These are phyloP conservation scores for Capniomyces stellatus DNA, from an alignment of 371 early-diverging fungal species.

Conservation along the genomic window DNA sequence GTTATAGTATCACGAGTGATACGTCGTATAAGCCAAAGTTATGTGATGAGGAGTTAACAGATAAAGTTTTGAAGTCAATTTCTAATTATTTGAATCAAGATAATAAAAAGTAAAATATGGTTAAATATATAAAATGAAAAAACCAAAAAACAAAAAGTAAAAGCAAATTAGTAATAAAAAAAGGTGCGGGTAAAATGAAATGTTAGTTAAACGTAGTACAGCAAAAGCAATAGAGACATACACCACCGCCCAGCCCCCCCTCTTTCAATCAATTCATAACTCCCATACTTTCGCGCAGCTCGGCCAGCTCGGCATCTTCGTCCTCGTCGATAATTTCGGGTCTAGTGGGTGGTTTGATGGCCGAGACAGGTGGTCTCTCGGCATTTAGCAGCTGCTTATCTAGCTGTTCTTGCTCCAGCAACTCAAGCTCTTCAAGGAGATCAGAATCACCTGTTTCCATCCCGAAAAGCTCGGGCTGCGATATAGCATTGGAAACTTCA, in stretches of 20 bases:
- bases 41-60: too few relatives aligned
- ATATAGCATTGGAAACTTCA: slow-evolving; percentile 85
- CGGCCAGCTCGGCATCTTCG: slow-evolving; percentile 1
- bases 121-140: neutral
- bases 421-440: slow-evolving; percentile 75
- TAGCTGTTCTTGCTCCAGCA: slow-evolving; percentile 83
- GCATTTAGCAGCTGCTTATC: slow-evolving; percentile 71
- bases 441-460: slow-evolving; percentile 83
- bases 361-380: slow-evolving; percentile 25
- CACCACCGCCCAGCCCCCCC: too few relatives aligned
- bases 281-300: slow-evolving; percentile 5
- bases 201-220: neutral
- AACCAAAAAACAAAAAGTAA: neutral
- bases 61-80: too few relatives aligned
- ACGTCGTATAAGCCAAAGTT: too few relatives aligned
- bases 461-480: slow-evolving; percentile 63
- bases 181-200: too few relatives aligned
- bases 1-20: too few relatives aligned
- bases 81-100: too few relatives aligned
- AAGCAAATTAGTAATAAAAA: neutral
- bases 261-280: neutral
- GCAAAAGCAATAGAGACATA: neutral
- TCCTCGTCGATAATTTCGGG: neutral
- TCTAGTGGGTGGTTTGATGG: neutral
- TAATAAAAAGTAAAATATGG: neutral